Base-by-base conservation (phyloP, 208 protist genomes). In the Wallacemonas sp. region DNA sequence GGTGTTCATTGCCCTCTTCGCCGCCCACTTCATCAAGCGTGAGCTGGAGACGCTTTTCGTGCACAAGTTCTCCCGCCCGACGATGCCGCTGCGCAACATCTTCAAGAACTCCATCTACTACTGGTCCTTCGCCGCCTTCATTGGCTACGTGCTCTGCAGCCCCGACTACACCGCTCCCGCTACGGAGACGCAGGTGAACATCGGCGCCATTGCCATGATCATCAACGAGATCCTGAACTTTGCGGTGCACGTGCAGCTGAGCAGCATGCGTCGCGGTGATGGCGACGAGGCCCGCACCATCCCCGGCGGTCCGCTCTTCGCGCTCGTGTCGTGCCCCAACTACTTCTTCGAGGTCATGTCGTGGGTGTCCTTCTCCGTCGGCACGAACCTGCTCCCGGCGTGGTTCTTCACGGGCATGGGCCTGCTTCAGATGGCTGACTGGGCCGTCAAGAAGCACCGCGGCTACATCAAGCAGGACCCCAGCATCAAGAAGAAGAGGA, bases 61-160 rank as follows among this genome's bases (percentile, higher is more conserved):
- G 33, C 97, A 99, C 87, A 94, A 93, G 62, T 99, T 98, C 81
- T 88, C 78, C 41, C 87, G 87, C 70, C 80, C 80, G 14, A 98
- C 96, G 49, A 98, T 99, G 96, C 97, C 97, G 44, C 52, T 98
- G 32, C 76, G 83, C 57, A 98, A 99, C 79, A 81, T 98, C 49
- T 87, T 98, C 73, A 98, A 98, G 80, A 98, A 99, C 85, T 95
- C 77, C 68, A 68, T 81, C 49, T 98, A 99, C 80, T 99, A 99
- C 83, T 98, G 94, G 93, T 84, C 80, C 68, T 96, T 96, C 77
- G 96, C 87, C 30, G 79, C 82, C 39, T 83, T 93, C 64, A 92
- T 97, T 68, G 86, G 87, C 54, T 97, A 97, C 83, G 87, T 93
- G 39, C 65, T 96, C 61, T 94, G 89, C 74, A 70, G 89, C 83